phyloP scores from a whole-genome alignment of 441 rosid genomes.

The Aleurites moluccanus region DNA sequence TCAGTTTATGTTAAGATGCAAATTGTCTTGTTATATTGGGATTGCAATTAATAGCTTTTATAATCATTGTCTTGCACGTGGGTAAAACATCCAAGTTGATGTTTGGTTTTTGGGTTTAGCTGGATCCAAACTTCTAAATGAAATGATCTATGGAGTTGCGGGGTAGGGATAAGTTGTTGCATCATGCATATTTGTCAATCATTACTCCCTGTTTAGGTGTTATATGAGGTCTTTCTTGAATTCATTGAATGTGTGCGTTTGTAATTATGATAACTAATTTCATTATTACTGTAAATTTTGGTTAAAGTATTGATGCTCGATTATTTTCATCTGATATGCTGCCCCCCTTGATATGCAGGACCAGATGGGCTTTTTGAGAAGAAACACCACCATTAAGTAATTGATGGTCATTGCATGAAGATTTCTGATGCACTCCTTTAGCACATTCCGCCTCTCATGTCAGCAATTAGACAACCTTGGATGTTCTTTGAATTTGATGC shows the following conservation, averaged over 20 bases:
- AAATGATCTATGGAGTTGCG: not conserved
- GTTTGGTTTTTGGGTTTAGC: constrained; percentile 3
- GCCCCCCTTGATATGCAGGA: constrained; percentile 48
- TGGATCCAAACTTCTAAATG: not conserved
- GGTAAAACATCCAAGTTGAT: no score
- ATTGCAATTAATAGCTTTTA: not conserved
- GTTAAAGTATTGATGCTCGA: not conserved
- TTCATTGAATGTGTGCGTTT: not conserved
- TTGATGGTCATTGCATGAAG: constrained; percentile 6
- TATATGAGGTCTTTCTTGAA: no score
- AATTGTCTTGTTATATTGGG: not conserved
- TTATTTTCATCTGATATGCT: not conserved
- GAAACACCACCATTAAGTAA: constrained; percentile 53
- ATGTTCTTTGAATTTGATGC: constrained; percentile 20
- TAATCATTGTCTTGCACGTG: not conserved
- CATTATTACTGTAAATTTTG: not conserved
- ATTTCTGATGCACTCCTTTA: not conserved
- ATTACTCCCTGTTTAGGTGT: not conserved
- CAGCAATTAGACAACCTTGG: constrained; percentile 8
- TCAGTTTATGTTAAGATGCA: not conserved
- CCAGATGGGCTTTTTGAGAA: constrained; percentile 89
- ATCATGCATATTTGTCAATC: not conserved
- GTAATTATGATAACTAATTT: not conserved
- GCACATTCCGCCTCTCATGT: not conserved
- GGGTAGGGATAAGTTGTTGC: not conserved